Percentiles rank a stretch among this genome's conserved stretches.
Evolutionary conservation across 768 basidiomycete genomes (phyloP).

Genomic region (Xanthoconium purpureum): DNA sequence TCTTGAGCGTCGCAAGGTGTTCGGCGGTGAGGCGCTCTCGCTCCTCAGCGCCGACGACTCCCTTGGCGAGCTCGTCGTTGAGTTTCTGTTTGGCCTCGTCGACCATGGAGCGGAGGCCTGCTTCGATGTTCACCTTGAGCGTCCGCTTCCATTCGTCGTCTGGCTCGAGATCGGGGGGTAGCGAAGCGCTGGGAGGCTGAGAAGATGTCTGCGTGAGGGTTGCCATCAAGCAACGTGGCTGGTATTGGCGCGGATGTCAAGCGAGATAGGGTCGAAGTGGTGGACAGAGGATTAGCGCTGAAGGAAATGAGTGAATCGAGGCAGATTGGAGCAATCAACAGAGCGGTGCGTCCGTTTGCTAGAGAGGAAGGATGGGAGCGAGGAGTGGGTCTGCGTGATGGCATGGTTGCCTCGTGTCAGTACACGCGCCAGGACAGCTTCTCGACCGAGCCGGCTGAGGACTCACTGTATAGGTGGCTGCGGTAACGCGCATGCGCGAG

Average conservation of each 20-base stretch:
- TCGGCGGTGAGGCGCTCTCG: conserved; percentile 40
- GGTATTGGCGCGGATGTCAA: conserved; percentile 1
- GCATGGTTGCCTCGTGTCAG: conserved; percentile 55
- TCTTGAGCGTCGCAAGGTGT: conserved; percentile 40
- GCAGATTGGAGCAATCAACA: no score
- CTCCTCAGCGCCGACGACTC: conserved; percentile 31
- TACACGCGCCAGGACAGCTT: conserved; percentile 43
- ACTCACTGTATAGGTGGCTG: not conserved
- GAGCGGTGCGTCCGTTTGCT: not conserved
- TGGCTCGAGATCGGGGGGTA: conserved; percentile 40
- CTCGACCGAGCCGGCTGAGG: conserved; percentile 1
- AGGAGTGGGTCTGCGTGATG: conserved; percentile 36
- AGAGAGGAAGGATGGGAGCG: conserved; percentile 19
- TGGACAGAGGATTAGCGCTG: no score
- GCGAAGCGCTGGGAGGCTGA: conserved; percentile 6
- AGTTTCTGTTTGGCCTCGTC: conserved; percentile 63
- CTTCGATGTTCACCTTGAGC: conserved; percentile 51
- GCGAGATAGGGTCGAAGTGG: not conserved
- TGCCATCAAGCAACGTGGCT: conserved; percentile 20
- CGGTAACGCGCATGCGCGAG: no score
- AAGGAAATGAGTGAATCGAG: no score
- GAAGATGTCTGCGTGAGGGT: conserved; percentile 20
- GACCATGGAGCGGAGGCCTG: conserved; percentile 39
- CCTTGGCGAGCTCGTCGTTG: conserved; percentile 47
- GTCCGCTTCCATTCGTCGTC: conserved; percentile 53